These are phyloP conservation scores for Dothideomycetes sp. DNA, from an alignment of 2,329 filamentous ascomycete species.

Conservation along the genomic window DNA sequence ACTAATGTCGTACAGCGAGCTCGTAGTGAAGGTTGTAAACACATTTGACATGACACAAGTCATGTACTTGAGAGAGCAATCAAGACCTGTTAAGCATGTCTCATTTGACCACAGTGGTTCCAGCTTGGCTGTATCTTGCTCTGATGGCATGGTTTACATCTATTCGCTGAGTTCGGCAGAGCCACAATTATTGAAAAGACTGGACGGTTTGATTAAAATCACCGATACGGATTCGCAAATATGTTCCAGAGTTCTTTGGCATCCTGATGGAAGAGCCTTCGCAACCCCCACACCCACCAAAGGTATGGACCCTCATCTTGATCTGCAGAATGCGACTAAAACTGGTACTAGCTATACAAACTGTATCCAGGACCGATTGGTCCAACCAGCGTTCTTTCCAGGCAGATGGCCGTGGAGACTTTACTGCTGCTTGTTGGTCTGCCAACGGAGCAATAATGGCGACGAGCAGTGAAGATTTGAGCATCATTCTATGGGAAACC, in stretches of 20 bases:
- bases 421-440: constrained; percentile 86
- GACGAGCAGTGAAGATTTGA: constrained; percentile 48
- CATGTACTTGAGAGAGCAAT: constrained; percentile 72
- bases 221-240: constrained; percentile 69
- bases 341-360: constrained; percentile 56
- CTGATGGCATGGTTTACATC: constrained; percentile 81
- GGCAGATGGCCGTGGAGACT: constrained; percentile 70
- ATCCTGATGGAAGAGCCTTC: constrained; percentile 88
- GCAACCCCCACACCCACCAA: constrained; percentile 69
- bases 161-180: constrained; percentile 74
- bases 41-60: constrained; percentile 68
- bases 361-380: constrained; percentile 85
- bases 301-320: constrained; percentile 26
- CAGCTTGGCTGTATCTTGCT: constrained; percentile 71
- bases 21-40: constrained; percentile 82
- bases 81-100: constrained; percentile 81
- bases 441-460: constrained; percentile 85
- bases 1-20: constrained; percentile 56
- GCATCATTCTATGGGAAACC: constrained; percentile 76
- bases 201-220: constrained; percentile 76
- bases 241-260: constrained; percentile 72
- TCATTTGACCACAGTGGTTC: constrained; percentile 75
- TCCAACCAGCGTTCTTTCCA: constrained; percentile 73
- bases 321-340: no score
- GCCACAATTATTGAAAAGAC: constrained; percentile 69